Base-by-base conservation (phyloP, 2,329 filamentous ascomycete genomes). In the Tetracladium maxilliforme region DNA sequence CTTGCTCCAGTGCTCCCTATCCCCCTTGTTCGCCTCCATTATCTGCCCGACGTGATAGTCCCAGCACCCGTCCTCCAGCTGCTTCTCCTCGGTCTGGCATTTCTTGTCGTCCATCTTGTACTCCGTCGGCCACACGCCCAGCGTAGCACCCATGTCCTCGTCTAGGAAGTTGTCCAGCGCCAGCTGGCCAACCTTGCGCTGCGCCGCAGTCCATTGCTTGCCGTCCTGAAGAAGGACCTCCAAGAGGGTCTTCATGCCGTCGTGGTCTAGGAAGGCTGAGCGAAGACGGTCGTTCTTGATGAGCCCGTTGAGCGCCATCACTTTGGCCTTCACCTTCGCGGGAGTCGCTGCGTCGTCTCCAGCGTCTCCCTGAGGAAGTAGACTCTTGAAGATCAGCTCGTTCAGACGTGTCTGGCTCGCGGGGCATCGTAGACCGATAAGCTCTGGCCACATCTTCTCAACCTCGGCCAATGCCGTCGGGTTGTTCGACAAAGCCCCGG, bases 131-230 rank as follows among this genome's bases (percentile, higher is more conserved):
- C 68, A 76, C 32, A 66, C 48, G 0, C 67, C 65, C 11, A 61
- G 33, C 14, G 52, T 50, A 3, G 70, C 70, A 20, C 70, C 70
- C 58, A 74, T 70, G 29, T 64, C 58, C 32, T 63, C 59, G 38
- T 79, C 72, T n/a, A 79, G 49, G 40, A 78, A 79, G 31, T 60
- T 71, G 39, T 79, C 73, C 17, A 65, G 54, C 15, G 75, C 56
- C 28, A 77, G 53, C 31, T 69, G 56, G 3, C 62, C 67, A 14
- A 64, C 60, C 38, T 63, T 68, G 30, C 56, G 57, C 40, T 64
- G 57, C 6, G 64, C 58, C 2, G 48, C 40, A 10, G 56, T 56
- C 52, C 69, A 67, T 14, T 55, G 52, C 5, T 50, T 44, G n/a
- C 49, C 56, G 14, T 56, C 47, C 7, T 49, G 53, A 4, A 54